A percentile compares a stretch with the other conserved stretches of the same genome.
Evolutionary conservation across 768 basidiomycete genomes (phyloP).

Genomic region (Leccinum subgranulosum): DNA sequence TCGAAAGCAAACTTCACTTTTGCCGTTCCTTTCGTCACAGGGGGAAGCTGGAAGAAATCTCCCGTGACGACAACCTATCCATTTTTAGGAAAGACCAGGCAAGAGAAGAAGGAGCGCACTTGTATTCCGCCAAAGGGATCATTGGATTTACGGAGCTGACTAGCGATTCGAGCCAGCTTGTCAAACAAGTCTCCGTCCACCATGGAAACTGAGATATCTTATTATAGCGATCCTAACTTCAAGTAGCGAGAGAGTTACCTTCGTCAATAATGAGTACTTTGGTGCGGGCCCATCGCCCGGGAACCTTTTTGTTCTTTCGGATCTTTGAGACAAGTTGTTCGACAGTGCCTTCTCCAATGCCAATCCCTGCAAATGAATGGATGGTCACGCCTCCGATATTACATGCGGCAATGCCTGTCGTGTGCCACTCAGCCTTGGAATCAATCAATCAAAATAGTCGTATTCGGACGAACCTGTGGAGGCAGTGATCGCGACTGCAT

Average conservation of each 20-base stretch:
- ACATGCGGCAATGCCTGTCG: slow-evolving; percentile 86
- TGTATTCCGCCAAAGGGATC: slow-evolving; percentile 94
- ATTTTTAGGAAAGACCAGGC: not conserved
- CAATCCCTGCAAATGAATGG: slow-evolving; percentile 95
- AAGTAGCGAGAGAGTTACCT: slow-evolving; percentile 39
- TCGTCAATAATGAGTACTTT: slow-evolving; percentile 84
- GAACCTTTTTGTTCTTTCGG: slow-evolving; percentile 81
- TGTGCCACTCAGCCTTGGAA: not conserved
- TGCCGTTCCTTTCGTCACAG: slow-evolving; percentile 64
- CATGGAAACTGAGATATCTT: slow-evolving; percentile 78
- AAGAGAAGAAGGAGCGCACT: slow-evolving; percentile 35
- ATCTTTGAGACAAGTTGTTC: slow-evolving; percentile 64
- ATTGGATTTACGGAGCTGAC: slow-evolving; percentile 53
- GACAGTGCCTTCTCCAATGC: slow-evolving; percentile 67
- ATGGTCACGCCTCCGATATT: slow-evolving; percentile 96
- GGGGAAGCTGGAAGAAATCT: slow-evolving; percentile 98
- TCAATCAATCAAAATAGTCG: not conserved
- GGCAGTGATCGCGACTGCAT: slow-evolving; percentile 90
- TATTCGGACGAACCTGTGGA: slow-evolving; percentile 65
- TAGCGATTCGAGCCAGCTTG: slow-evolving; percentile 76
- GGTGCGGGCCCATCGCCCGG: slow-evolving; percentile 76
- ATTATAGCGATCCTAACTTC: not conserved
- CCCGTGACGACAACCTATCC: slow-evolving; percentile 84
- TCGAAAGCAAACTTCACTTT: slow-evolving; percentile 90
- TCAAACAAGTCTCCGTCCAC: slow-evolving; percentile 92